Base-by-base conservation (phyloP, 2,329 filamentous ascomycete genomes). In the Sphaerulina musiva region DNA sequence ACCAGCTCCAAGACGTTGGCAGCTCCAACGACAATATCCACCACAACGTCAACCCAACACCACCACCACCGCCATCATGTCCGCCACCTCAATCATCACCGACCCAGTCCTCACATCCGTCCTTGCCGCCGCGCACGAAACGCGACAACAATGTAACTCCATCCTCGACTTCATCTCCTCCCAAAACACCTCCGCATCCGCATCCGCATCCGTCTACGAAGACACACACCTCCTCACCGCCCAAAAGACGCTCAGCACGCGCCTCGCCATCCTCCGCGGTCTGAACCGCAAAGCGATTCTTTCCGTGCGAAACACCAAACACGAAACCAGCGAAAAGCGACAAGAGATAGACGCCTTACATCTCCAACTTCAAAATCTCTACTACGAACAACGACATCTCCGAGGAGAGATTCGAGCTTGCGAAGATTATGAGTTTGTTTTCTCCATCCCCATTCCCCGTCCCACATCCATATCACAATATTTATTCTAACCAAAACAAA, bases 331-430 rank as follows among this genome's bases (percentile, higher is more conserved):
- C 31, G 89, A 95, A 70, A 87, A 87, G 46, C 83, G 91, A 46
- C 87, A 92, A 65, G 89, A 95, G 72, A 89, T 97, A 60, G 93
- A 98, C 69, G 83, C 85, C 47, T 78, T 98, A 57, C 91, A 97
- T 69, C 78, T 98, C 38, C 88, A 95, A 67, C 78, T 98, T 52
- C 92, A 97, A 72, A 98, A 98, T 67, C 76, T 98, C 6, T 95
- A 93, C 70, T 98, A 98, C 68, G 92, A 98, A 72, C 91, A 97
- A 74, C 80, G 89, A 51, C 90, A 96, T 71, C 75, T 98, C 51
- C 83, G 87, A 60, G 88, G 88, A 46, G 93, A 98, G 73, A 97
- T 98, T 57, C 77, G 82, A 0, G 89, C 88, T 7, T 97, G 93
- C 70, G 88, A 95, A 68, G 86, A 85, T 48, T 96, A 95, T 65